Evolutionary conservation across 2,329 filamentous ascomycete species (phyloP).

Genomic region (Celoporthe dispersa): DNA sequence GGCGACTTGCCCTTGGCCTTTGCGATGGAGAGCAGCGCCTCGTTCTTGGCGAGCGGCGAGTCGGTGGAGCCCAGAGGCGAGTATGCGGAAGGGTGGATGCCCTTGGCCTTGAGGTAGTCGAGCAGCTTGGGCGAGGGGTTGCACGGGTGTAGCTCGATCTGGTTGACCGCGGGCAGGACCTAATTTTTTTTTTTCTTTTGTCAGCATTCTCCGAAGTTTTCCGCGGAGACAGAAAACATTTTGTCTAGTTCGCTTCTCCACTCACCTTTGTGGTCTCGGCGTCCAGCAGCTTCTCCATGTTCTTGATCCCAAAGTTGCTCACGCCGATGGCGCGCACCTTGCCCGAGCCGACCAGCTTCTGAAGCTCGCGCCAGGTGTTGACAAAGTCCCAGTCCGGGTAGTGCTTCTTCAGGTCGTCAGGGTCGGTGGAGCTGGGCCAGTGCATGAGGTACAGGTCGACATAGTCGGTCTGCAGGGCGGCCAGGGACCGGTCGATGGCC

Average conservation of each 20-base stretch:
- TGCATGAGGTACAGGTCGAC: slow-evolving; percentile 75
- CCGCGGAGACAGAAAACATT: neutral
- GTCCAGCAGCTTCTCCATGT: slow-evolving; percentile 77
- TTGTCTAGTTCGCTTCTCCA: neutral
- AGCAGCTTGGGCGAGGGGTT: slow-evolving; percentile 81
- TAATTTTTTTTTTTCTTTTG: slow-evolving; percentile 32
- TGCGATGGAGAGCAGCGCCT: slow-evolving; percentile 65
- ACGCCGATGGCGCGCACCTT: slow-evolving; percentile 83
- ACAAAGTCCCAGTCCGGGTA: slow-evolving; percentile 80
- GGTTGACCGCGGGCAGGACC: slow-evolving; percentile 72
- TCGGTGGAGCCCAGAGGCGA: slow-evolving; percentile 74
- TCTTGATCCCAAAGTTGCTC: slow-evolving; percentile 82
- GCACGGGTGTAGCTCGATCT: slow-evolving; percentile 81
- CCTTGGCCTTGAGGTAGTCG: slow-evolving; percentile 72
- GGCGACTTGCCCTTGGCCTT: slow-evolving; percentile 68
- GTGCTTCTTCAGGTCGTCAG: slow-evolving; percentile 67
- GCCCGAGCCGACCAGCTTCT: slow-evolving; percentile 69
- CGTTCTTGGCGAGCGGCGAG: slow-evolving; percentile 71
- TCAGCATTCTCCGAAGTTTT: neutral
- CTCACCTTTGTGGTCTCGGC: slow-evolving; percentile 65
- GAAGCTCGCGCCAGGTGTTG: slow-evolving; percentile 76
- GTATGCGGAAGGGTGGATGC: slow-evolving; percentile 76
- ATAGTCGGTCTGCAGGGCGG: slow-evolving; percentile 66
- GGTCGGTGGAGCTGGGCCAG: slow-evolving; percentile 70
- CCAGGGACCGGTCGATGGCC: slow-evolving; percentile 63